Percentiles rank a stretch among this genome's conserved stretches.
phyloP scores from a whole-genome alignment of 228 moss, liverwort and hornwort species.

The Sphagnum fallax region DNA sequence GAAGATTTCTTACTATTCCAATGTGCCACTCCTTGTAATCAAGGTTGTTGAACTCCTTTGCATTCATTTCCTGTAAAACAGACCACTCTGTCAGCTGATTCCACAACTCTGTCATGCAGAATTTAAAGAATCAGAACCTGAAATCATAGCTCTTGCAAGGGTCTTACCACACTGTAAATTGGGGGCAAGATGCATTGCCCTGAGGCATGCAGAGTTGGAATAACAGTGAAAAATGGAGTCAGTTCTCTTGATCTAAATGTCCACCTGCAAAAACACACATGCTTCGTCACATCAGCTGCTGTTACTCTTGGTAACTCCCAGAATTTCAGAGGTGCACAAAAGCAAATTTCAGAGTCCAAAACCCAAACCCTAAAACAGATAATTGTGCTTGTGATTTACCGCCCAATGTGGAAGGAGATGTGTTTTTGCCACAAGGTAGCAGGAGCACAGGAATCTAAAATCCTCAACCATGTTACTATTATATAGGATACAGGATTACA shows the following conservation, averaged over 20 bases:
- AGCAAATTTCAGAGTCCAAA: no score
- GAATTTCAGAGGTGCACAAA: no score
- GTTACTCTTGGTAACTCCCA: background rate
- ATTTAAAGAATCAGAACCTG: no score
- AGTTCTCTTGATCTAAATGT: slow-evolving; percentile 77
- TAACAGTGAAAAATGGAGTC: slow-evolving; percentile 79
- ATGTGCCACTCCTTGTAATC: slow-evolving; percentile 93
- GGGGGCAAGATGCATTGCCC: slow-evolving; percentile 67
- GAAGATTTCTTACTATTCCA: slow-evolving; percentile 60
- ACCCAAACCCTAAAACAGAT: no score
- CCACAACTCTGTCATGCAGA: no score
- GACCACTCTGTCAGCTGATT: background rate
- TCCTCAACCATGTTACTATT: no score
- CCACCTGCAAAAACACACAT: slow-evolving; percentile 50
- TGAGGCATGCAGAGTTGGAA: slow-evolving; percentile 50
- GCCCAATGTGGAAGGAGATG: no score
- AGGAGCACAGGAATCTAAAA: no score
- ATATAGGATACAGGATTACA: background rate
- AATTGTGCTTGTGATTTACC: no score
- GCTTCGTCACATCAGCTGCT: background rate
- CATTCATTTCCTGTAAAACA: slow-evolving; percentile 70
- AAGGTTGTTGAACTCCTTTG: slow-evolving; percentile 77
- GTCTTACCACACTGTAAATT: slow-evolving; percentile 78
- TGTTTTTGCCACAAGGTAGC: no score
- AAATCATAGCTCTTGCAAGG: no score